phyloP scores from a whole-genome alignment of 2,329 filamentous ascomycete species.

The Talaromyces sp. region DNA sequence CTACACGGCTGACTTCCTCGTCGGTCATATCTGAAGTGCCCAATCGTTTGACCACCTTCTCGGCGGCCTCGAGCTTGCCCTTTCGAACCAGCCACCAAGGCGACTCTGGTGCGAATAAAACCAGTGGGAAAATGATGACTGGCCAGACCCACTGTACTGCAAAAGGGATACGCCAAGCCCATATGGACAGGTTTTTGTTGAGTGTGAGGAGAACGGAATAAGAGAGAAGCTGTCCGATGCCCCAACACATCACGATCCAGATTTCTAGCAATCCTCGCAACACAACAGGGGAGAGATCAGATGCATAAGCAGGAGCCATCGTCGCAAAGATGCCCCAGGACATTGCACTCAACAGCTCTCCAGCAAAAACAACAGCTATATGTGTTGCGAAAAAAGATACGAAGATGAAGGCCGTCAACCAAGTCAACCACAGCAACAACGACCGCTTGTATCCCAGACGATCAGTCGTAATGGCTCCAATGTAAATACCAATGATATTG shows the following conservation, averaged over 20 bases:
- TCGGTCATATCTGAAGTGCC: slow-evolving; percentile 9
- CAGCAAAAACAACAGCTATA: slow-evolving; percentile 46
- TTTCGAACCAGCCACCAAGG: slow-evolving; percentile 20
- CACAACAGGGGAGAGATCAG: slow-evolving; percentile 45
- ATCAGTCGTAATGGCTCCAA: slow-evolving; percentile 11
- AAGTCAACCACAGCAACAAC: slow-evolving; percentile 45
- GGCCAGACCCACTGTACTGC: slow-evolving; percentile 55
- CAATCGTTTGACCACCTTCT: slow-evolving; percentile 17
- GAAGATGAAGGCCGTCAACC: slow-evolving; percentile 49
- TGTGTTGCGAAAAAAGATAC: slow-evolving; percentile 52
- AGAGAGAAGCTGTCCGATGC: slow-evolving; percentile 50
- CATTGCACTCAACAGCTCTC: slow-evolving; percentile 51
- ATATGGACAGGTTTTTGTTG: slow-evolving; percentile 46
- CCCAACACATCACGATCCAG: slow-evolving; percentile 48
- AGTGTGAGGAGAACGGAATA: slow-evolving; percentile 50
- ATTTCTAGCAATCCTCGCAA: slow-evolving; percentile 46
- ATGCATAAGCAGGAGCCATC: slow-evolving; percentile 45
- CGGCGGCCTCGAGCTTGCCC: slow-evolving; percentile 13
- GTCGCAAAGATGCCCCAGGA: slow-evolving; percentile 53
- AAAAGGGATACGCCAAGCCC: slow-evolving; percentile 53
- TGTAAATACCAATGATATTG: slow-evolving; percentile 18
- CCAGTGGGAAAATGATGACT: slow-evolving; percentile 46
- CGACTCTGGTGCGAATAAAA: slow-evolving; percentile 25
- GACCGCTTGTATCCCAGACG: slow-evolving; percentile 28
- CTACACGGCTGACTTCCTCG: slow-evolving; percentile 7